A percentile compares a stretch with the other conserved stretches of the same genome.
Conservation (phyloP, 2,329 filamentous ascomycete genomes). For the Ophiobolus disseminans region DNA sequence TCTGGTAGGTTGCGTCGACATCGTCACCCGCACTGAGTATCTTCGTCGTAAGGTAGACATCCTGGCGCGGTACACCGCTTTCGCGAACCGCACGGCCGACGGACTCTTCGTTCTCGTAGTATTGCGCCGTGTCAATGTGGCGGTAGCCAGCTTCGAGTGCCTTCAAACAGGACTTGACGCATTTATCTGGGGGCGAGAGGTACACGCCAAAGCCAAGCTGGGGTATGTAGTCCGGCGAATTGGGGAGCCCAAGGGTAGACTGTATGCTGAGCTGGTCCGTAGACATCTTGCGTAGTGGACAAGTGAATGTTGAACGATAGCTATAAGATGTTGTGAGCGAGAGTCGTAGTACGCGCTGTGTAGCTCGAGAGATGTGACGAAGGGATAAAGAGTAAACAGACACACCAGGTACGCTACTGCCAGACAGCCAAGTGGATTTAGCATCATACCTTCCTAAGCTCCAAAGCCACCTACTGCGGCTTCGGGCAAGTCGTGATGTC, state of each 20-base stretch:
- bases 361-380: conserved; percentile 5
- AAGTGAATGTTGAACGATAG: conserved; percentile 7
- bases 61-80: conserved; percentile 62
- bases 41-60: conserved; percentile 76
- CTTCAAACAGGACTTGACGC: conserved; percentile 63
- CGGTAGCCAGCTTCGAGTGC: conserved; percentile 67
- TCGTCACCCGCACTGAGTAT: conserved; percentile 63
- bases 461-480: conserved; percentile 4
- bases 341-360: neutral
- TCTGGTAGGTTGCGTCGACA: conserved; percentile 66
- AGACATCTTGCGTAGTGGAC: conserved; percentile 21
- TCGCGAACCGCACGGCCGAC: conserved; percentile 69
- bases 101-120: conserved; percentile 72
- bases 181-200: conserved; percentile 62
- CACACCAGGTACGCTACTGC: conserved; percentile 12
- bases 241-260: conserved; percentile 59
- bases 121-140: conserved; percentile 72
- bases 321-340: conserved; percentile 14
- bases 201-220: conserved; percentile 76
- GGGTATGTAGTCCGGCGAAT: conserved; percentile 64
- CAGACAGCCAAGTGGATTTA: neutral
- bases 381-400: conserved; percentile 5
- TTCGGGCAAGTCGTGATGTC: conserved; percentile 25
- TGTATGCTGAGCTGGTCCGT: conserved; percentile 49
- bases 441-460: conserved; percentile 1